Base-by-base conservation (phyloP, 306 rosid species). In the Quercus engelmannii region DNA sequence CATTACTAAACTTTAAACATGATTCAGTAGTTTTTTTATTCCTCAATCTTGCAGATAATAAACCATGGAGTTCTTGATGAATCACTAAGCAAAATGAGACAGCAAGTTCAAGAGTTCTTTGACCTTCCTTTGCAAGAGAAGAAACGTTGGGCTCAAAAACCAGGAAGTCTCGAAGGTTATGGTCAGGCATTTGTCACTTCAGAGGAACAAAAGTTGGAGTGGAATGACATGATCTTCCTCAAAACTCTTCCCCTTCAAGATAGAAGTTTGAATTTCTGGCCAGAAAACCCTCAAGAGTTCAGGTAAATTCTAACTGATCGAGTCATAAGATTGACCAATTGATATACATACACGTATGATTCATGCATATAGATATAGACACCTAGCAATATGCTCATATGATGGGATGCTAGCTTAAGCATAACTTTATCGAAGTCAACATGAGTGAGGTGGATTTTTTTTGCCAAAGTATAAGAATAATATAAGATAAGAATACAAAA, bases 201-300 rank as follows among this genome's bases (percentile, higher is more conserved):
- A 11, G 74, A 87, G 26, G 79, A 82, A 1, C 88, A 87, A 62
- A 87, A 65, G 71, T 76, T 87, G 26, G 87, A 87, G 61, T 87
- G 91, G 91, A 87, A 87, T 82, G 91, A 87, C 82, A 85, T 87
- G 91, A 80, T 85, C 71, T 82, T 87, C 72, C 88, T 87, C 74
- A 79, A 82, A 74, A 71, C 82, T 78, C 80, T 80, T 33, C 91
- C 88, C 20, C 56, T 49, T 54, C 70, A 82, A 55, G 72, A 65
- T 33, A 78, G 88, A 74, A 80, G 85, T 14, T 75, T 85, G 72
- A 77, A 85, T 80, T 65, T 82, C 74, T 87, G 91, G 91, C 88
- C 91, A 23, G 80, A 85, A 75, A 87, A 82, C 31, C 91, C 88
- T 77, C 87, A 79, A 0, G 38, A 67, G 7, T 87, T 87, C 78